Evolutionary conservation across 306 rosid genomes (phyloP).

Genomic region (Vachellia pachyceras): DNA sequence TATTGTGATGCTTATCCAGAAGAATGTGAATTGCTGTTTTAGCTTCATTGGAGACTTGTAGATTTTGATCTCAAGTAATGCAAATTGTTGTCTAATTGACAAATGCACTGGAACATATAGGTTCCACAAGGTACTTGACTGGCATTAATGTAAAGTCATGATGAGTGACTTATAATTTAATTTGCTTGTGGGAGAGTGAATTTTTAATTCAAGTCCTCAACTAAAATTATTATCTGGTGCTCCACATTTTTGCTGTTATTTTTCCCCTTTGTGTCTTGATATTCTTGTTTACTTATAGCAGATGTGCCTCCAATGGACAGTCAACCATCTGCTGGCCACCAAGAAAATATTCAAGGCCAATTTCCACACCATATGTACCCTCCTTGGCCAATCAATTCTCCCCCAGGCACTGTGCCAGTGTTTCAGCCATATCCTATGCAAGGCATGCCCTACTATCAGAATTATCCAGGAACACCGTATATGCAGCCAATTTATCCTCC

Average conservation of each 20-base stretch:
- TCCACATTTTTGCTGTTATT: background rate
- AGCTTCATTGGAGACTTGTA: background rate
- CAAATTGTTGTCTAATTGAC: conserved; percentile 12
- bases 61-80: conserved; percentile 30
- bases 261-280: conserved; percentile 28
- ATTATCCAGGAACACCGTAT: conserved; percentile 78
- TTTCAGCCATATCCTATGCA: conserved; percentile 87
- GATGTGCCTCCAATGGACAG: conserved; percentile 66
- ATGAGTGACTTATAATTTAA: background rate
- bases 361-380: conserved; percentile 86
- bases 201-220: background rate
- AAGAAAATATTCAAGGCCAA: conserved; percentile 82
- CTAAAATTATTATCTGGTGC: conserved; percentile 23
- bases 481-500: conserved; percentile 78
- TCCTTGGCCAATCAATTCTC: conserved; percentile 94
- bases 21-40: background rate
- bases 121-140: conserved; percentile 3
- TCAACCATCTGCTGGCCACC: conserved; percentile 66
- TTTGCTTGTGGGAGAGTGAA: conserved; percentile 4
- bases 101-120: conserved; percentile 4
- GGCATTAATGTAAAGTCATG: background rate
- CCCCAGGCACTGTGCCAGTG: conserved; percentile 77
- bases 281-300: conserved; percentile 49
- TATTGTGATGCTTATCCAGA: background rate
- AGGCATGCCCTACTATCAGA: conserved; percentile 92